Conservation (phyloP, 306 rosid species). For the Quercus wislizeni region DNA sequence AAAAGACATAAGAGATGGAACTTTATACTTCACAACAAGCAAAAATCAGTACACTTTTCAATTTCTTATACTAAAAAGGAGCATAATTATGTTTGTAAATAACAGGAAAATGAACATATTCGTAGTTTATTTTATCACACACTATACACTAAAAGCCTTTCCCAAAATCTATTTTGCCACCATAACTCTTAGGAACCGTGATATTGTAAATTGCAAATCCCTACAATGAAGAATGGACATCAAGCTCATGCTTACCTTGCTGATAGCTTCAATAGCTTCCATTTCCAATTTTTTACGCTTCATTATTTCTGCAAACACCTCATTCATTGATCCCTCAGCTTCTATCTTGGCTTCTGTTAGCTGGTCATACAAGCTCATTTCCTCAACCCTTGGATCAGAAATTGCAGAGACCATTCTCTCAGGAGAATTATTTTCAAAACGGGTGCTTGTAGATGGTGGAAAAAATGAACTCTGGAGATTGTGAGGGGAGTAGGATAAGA, state of each 20-base stretch:
- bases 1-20: not conserved
- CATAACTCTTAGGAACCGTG: not conserved
- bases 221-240: not conserved
- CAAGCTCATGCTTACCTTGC: conserved; percentile 48
- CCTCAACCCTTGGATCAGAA: conserved; percentile 42
- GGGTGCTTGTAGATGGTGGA: conserved; percentile 28
- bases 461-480: conserved; percentile 11
- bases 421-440: conserved; percentile 46
- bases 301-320: conserved; percentile 33
- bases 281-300: conserved; percentile 52
- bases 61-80: conserved; percentile 8
- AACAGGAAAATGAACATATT: conserved; percentile 6
- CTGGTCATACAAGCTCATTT: conserved; percentile 36
- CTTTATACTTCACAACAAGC: conserved; percentile 4
- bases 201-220: not conserved
- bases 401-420: conserved; percentile 29
- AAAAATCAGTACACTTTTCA: conserved; percentile 12
- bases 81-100: conserved; percentile 1
- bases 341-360: conserved; percentile 46
- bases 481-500: conserved; percentile 25
- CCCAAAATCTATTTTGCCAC: not conserved
- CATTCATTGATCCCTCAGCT: conserved; percentile 44
- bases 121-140: not conserved
- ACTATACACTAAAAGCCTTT: not conserved
- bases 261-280: conserved; percentile 54